Evolutionary conservation across 2,329 filamentous ascomycete species (phyloP).

Genomic region (Clonostachys chloroleuca): DNA sequence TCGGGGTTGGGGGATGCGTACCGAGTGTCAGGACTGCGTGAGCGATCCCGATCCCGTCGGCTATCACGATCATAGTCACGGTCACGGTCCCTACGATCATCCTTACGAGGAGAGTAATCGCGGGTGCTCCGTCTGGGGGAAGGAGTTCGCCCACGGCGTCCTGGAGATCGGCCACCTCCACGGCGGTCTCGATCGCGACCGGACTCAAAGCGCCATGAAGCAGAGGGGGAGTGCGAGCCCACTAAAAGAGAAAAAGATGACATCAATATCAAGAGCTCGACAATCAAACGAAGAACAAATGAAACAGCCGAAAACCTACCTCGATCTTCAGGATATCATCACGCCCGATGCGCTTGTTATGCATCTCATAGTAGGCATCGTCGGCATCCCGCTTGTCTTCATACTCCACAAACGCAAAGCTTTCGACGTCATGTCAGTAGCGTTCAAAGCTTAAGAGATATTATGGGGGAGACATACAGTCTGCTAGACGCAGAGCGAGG

Average conservation of each 20-base stretch:
- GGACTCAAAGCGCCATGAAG: slow-evolving; percentile 97
- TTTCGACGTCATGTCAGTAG: slow-evolving; percentile 15
- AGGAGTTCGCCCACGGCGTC: slow-evolving; percentile 66
- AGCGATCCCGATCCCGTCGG: slow-evolving; percentile 72
- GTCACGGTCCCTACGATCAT: slow-evolving; percentile 76
- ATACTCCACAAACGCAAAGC: slow-evolving; percentile 98
- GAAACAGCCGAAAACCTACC: slow-evolving; percentile 46
- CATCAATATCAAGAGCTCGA: not conserved
- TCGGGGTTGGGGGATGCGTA: slow-evolving; percentile 16
- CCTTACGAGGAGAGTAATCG: slow-evolving; percentile 84
- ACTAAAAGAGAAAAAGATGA: slow-evolving; percentile 46
- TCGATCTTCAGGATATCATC: slow-evolving; percentile 98
- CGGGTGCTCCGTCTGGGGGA: slow-evolving; percentile 73
- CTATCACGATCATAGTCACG: slow-evolving; percentile 74
- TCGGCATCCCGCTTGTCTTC: slow-evolving; percentile 97
- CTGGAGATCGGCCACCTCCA: slow-evolving; percentile 51
- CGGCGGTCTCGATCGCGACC: slow-evolving; percentile 71
- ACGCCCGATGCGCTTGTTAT: slow-evolving; percentile 95
- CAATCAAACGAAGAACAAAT: not conserved
- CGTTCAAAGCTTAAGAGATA: not conserved
- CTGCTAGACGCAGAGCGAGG: slow-evolving; percentile 90
- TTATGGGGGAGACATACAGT: slow-evolving; percentile 63
- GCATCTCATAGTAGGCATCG: slow-evolving; percentile 99
- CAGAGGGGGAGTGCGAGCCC: slow-evolving; percentile 95
- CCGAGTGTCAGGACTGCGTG: slow-evolving; percentile 64